Conservation (phyloP, 1,139 yeast species). For the Williopsis jadinii region DNA sequence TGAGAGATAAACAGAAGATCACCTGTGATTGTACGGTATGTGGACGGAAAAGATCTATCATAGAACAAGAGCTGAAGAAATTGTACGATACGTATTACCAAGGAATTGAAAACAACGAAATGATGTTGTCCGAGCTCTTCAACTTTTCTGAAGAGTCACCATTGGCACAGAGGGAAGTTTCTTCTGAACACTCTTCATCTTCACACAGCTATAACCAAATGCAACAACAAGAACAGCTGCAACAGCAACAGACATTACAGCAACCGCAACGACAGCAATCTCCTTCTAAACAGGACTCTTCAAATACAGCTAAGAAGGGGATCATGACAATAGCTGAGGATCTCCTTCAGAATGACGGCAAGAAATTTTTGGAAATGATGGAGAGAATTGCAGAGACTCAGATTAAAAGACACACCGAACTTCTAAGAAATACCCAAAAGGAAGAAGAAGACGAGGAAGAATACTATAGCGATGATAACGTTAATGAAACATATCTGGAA, state of each 20-base stretch:
- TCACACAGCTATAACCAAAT: too few species aligned
- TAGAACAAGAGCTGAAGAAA: conserved; percentile 75
- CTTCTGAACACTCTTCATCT: too few species aligned
- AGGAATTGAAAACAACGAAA: conserved; percentile 15
- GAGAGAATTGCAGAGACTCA: conserved; percentile 52
- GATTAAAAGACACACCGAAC: conserved; percentile 18
- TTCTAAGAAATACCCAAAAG: conserved; percentile 17
- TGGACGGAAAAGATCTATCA: conserved; percentile 65
- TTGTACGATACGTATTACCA: conserved; percentile 51
- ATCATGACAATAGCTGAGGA: conserved; percentile 70
- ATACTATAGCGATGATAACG: conserved; percentile 1
- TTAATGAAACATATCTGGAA: conserved; percentile 1
- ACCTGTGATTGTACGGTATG: conserved; percentile 73
- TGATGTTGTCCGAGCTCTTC: conserved; percentile 16
- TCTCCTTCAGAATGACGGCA: conserved; percentile 66
- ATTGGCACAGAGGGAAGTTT: conserved; percentile 1
- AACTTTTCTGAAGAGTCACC: conserved; percentile 5
- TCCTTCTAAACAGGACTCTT: not conserved
- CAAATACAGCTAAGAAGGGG: conserved; percentile 20
- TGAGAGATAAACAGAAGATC: conserved; percentile 50
- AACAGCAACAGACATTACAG: not conserved
- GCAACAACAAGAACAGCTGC: conserved; percentile 3
- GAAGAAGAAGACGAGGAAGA: conserved; percentile 28
- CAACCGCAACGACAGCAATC: conserved; percentile 2
- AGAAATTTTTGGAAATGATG: conserved; percentile 68